phyloP scores from a whole-genome alignment of 2,329 filamentous ascomycete genomes.

The Aspergillus bombycis region DNA sequence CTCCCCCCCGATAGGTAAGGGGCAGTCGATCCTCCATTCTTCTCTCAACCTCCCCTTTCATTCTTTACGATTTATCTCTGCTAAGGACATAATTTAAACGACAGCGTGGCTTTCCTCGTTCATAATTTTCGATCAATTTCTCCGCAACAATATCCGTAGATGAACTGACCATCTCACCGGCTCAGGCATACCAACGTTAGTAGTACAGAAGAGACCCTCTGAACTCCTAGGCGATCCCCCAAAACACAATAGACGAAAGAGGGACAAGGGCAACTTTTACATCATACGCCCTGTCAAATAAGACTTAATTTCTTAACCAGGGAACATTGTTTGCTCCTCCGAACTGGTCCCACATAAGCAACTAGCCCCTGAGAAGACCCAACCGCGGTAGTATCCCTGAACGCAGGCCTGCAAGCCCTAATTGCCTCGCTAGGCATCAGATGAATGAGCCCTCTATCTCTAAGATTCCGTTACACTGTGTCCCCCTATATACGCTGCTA shows the following conservation, averaged over 20 bases:
- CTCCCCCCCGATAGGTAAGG: conserved; percentile 8
- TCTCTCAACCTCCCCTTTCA: conserved; percentile 3
- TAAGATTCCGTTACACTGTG: not conserved
- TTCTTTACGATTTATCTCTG: not conserved
- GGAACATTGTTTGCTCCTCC: not conserved
- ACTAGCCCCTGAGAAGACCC: conserved; percentile 3
- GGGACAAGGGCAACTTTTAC: not conserved
- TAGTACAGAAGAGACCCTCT: not conserved
- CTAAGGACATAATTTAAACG: too few relatives aligned
- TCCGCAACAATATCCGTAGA: not conserved
- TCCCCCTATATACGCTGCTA: not conserved
- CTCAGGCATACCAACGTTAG: not conserved
- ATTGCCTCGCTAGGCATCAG: not conserved
- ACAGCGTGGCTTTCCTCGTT: not conserved
- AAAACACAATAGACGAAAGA: not conserved
- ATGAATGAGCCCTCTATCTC: not conserved
- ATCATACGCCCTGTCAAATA: not conserved
- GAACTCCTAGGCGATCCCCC: not conserved
- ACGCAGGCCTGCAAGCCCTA: not conserved
- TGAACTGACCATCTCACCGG: not conserved
- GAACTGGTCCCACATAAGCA: not conserved
- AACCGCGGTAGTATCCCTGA: not conserved
- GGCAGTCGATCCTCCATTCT: conserved; percentile 21
- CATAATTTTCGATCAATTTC: not conserved
- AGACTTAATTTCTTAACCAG: not conserved